Base-by-base conservation (phyloP, 2,329 filamentous ascomycete genomes). In the Helotiales sp. region DNA sequence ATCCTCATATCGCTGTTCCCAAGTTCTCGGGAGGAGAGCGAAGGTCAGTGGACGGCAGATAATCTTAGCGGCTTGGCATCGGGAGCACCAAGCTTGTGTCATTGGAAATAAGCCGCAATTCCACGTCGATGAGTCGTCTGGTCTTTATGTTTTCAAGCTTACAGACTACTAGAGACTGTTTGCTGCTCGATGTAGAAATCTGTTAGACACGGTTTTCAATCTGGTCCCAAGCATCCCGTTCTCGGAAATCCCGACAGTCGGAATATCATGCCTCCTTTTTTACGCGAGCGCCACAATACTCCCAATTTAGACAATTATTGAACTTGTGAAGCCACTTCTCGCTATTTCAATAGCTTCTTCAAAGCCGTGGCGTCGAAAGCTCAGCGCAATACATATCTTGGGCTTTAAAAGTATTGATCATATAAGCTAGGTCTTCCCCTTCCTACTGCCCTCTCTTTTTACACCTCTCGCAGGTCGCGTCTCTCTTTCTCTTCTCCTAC, bases 241-340 rank as follows among this genome's bases (percentile, higher is more conserved):
- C 4, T 5, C 31, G 31, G 31, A n/a, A n/a, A n/a, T n/a, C n/a
- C n/a, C n/a, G n/a, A n/a, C n/a, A n/a, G n/a, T n/a, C n/a, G n/a
- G n/a, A 15, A 34, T 34, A 42, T 52, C 50, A 54, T 54, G 38
- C 46, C 52, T 42, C 52, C 30, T 17, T 47, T 25, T 22, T 33
- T 38, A 48, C 33, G 19, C 50, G 52, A 54, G 52, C 52, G 52
- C 52, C 52, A 48, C 42, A 2, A 54, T 10, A 31, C 31, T 48
- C 46, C 46, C 6, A 33, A 30, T 31, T 48, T 30, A 27, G 29
- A 33, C 46, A 29, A 27, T 27, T 48, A 48, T 48, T 46, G 42
- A 54, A 38, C n/a, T 13, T 47, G 13, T 30, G 24, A 49, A 49
- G n/a, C 33, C 46, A n/a, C 24, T 44, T 55, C 31, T 12, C 27